A percentile compares a stretch with the other conserved stretches of the same genome.
Conservation (phyloP, 208 protist genomes). For the Leptomonas pyrrhocoris region DNA sequence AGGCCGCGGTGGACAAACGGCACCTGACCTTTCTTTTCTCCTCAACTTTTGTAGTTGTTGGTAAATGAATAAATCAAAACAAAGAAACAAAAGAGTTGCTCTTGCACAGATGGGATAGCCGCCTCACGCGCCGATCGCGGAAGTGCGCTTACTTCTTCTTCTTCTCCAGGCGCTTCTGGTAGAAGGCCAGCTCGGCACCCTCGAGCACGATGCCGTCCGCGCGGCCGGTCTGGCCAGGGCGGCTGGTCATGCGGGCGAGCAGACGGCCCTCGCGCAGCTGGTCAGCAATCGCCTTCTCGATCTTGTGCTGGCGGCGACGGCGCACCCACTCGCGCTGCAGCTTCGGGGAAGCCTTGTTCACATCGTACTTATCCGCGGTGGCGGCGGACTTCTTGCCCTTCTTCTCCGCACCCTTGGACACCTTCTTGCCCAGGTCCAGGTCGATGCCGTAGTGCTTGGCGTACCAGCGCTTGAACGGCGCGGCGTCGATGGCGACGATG, state of each 20-base stretch:
- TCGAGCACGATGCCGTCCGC: slow-evolving; percentile 99
- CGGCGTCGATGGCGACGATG: slow-evolving; percentile 97
- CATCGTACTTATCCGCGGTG: slow-evolving; percentile 72
- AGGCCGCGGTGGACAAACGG: no score
- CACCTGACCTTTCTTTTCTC: no score
- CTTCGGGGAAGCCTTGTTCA: slow-evolving; percentile 67
- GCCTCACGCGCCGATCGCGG: no score
- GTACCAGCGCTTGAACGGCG: slow-evolving; percentile 99
- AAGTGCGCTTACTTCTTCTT: slow-evolving; percentile 93
- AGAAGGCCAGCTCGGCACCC: slow-evolving; percentile 99
- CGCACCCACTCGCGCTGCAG: slow-evolving; percentile 82
- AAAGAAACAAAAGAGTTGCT: no score
- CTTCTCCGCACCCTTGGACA: slow-evolving; percentile 39
- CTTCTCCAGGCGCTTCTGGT: slow-evolving; percentile 97
- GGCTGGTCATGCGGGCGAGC: slow-evolving; percentile 95
- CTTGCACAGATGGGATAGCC: no score
- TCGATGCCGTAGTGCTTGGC: slow-evolving; percentile 97
- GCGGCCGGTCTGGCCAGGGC: slow-evolving; percentile 98
- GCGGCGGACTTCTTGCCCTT: slow-evolving; percentile 68
- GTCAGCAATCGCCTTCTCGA: slow-evolving; percentile 86
- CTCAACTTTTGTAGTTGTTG: no score
- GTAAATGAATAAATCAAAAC: no score
- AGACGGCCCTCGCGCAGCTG: slow-evolving; percentile 96
- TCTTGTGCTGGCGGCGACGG: slow-evolving; percentile 72
- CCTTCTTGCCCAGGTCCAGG: slow-evolving; percentile 92